These are phyloP conservation scores for Tricholoma terreum DNA, from an alignment of 768 basidiomycete species.

Conservation along the genomic window DNA sequence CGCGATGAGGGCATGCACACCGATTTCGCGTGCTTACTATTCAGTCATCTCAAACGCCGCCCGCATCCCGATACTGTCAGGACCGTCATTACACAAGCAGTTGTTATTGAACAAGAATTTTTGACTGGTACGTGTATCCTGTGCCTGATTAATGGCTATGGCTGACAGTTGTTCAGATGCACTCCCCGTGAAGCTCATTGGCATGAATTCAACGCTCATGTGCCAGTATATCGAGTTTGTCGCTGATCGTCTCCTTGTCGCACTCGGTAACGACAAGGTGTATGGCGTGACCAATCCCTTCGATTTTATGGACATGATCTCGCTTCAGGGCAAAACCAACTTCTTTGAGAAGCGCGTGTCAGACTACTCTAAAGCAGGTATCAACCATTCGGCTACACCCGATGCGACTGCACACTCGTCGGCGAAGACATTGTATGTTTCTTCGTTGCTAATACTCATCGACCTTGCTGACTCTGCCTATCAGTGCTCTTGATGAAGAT, in stretches of 20 bases:
- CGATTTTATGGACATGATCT: constrained; percentile 96
- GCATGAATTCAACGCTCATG: constrained; percentile 92
- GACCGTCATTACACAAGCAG: constrained; percentile 77
- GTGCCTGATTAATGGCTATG: not conserved
- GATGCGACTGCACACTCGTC: constrained; percentile 11
- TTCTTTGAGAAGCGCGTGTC: constrained; percentile 97
- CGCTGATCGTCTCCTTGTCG: constrained; percentile 82
- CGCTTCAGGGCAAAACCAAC: constrained; percentile 94
- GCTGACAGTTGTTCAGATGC: constrained; percentile 52
- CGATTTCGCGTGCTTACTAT: constrained; percentile 91
- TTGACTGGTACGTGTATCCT: constrained; percentile 53
- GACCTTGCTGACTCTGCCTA: not conserved
- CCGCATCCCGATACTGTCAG: constrained; percentile 78
- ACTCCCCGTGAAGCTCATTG: constrained; percentile 81
- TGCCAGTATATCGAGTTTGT: constrained; percentile 90
- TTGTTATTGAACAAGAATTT: constrained; percentile 84
- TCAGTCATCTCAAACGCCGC: constrained; percentile 76
- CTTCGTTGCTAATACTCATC: not conserved
- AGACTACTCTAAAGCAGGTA: constrained; percentile 70
- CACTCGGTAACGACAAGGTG: constrained; percentile 79
- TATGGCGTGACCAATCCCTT: constrained; percentile 82
- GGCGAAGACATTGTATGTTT: constrained; percentile 9
- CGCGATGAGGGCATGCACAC: constrained; percentile 97
- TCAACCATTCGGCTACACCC: constrained; percentile 36
- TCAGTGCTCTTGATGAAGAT: constrained; percentile 20